Percentiles rank a stretch among this genome's conserved stretches.
phyloP scores from a whole-genome alignment of 257 asterid species.

The Lantana camara region DNA sequence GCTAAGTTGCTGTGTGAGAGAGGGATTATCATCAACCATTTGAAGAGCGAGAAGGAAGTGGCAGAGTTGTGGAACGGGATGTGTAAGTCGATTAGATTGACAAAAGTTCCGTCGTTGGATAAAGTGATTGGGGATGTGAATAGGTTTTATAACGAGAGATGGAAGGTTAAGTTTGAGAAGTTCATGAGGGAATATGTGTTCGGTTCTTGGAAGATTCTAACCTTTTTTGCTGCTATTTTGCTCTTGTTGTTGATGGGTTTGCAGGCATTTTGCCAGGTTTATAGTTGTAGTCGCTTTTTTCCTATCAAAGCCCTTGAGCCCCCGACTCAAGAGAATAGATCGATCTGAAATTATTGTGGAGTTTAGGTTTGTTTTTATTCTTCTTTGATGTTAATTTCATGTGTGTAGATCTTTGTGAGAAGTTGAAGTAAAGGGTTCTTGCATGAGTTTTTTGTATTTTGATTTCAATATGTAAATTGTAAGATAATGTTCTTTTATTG shows the following conservation, averaged over 20 bases:
- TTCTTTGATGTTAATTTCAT: no score
- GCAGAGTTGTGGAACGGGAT: constrained; percentile 61
- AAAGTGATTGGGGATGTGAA: constrained; percentile 52
- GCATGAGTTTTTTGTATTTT: no score
- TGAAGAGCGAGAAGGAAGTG: constrained; percentile 60
- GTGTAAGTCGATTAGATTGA: constrained; percentile 49
- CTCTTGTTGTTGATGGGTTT: constrained; percentile 37
- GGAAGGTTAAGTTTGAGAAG: constrained; percentile 49
- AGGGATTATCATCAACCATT: constrained; percentile 43
- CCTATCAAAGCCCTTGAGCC: constrained; percentile 17
- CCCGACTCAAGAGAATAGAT: not conserved
- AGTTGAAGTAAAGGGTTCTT: no score
- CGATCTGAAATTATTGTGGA: not conserved
- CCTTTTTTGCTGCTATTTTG: constrained; percentile 45
- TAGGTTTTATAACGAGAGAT: constrained; percentile 44
- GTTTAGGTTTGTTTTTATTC: no score
- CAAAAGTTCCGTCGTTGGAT: constrained; percentile 54
- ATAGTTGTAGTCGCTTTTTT: constrained; percentile 26
- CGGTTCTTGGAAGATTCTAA: constrained; percentile 52
- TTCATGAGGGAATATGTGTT: constrained; percentile 50
- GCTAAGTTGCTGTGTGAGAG: constrained; percentile 45
- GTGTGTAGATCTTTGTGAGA: no score
- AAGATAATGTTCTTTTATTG: no score
- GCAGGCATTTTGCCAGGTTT: constrained; percentile 51
- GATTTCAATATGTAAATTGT: no score